phyloP scores from a whole-genome alignment of 202 grass and related monocot genomes.

The Saccharum hybrid region DNA sequence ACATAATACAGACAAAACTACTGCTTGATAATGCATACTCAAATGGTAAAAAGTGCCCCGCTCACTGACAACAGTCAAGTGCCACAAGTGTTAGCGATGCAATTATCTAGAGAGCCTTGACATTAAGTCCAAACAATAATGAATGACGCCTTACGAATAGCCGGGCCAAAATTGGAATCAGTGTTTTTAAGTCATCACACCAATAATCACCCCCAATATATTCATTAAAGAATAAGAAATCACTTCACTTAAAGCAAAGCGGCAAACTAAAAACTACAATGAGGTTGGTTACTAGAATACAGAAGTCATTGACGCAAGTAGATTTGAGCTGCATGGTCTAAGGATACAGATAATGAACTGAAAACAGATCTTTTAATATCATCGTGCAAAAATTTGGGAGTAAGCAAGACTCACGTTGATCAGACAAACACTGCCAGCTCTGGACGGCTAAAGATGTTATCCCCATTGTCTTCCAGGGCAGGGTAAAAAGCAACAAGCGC shows the following conservation, averaged over 20 bases:
- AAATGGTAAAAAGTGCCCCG: background rate
- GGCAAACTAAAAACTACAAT: background rate
- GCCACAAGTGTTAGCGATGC: too few species aligned
- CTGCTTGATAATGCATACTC: background rate
- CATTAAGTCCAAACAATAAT: too few species aligned
- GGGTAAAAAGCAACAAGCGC: conserved; percentile 86
- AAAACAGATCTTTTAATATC: background rate
- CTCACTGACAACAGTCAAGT: too few species aligned
- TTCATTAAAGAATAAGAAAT: background rate
- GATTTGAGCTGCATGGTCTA: background rate
- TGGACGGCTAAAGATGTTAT: conserved; percentile 71
- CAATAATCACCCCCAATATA: too few species aligned
- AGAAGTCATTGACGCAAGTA: background rate
- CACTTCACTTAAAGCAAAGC: conserved; percentile 5
- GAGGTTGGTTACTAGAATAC: background rate
- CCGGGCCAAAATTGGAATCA: too few species aligned
- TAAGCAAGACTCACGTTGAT: conserved; percentile 55
- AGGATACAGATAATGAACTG: conserved; percentile 6
- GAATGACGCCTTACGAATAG: too few species aligned
- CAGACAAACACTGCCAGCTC: conserved; percentile 86
- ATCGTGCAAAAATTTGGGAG: background rate
- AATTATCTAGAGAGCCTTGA: too few species aligned
- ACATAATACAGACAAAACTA: background rate
- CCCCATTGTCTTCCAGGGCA: conserved; percentile 58
- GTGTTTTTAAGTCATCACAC: too few species aligned